Base-by-base conservation (phyloP, 1,284 basidiomycete species). In the Schizopora paradoxa region DNA sequence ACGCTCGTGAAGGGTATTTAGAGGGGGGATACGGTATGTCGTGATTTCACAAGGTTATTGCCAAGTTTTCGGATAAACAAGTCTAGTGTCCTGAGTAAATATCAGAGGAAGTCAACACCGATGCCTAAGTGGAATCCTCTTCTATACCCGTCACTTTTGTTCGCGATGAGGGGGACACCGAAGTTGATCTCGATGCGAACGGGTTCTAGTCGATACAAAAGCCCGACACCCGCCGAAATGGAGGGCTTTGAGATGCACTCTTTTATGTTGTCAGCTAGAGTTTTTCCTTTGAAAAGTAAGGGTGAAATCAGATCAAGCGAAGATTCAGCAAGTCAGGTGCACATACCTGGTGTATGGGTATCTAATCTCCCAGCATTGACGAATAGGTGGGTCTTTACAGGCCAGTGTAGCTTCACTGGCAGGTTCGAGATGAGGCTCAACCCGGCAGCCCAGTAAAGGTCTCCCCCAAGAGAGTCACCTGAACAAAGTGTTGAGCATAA, bases 41-140 rank as follows among this genome's bases (percentile, higher is more conserved):
- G n/a, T n/a, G n/a, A n/a, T n/a, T n/a, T n/a, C n/a, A n/a, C n/a
- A n/a, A n/a, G n/a, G n/a, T n/a, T n/a, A n/a, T n/a, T n/a, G n/a
- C n/a, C n/a, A n/a, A n/a, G n/a, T n/a, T n/a, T n/a, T n/a, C n/a
- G n/a, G n/a, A n/a, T n/a, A n/a, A n/a, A n/a, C n/a, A n/a, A n/a
- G n/a, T 37, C 13, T 16, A 41, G 22, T 41, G 11, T 13, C 23
- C 11, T 18, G 38, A n/a, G n/a, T n/a, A n/a, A 25, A 44, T 29
- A 32, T 63, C 68, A 87, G 59, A 88, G 57, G 60, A 87, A 95
- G 57, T 94, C 90, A 46, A 99, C 63, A 0, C 95, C 96, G 51
- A 99, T 79, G 2, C 96, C 95, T 19, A 97, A 77, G 61, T 96
- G 92, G 37, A 98, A 69, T 0, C 95, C 96, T 54, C 83, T 82